Conservation (phyloP, 345 rosid species). For the Euphorbia pulcherrima region DNA sequence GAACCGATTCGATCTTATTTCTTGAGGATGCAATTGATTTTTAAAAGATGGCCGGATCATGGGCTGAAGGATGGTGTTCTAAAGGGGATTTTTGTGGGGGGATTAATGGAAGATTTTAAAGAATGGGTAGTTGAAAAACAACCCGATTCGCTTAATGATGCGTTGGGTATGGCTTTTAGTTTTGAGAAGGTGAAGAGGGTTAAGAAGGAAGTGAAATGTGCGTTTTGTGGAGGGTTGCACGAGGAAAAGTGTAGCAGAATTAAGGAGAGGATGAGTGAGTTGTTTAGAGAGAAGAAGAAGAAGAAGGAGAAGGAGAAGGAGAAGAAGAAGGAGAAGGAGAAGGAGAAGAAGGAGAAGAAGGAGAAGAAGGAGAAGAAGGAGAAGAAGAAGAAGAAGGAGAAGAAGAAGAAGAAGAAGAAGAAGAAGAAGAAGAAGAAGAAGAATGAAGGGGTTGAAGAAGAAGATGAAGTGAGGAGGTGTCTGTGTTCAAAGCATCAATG, state of each 20-base stretch:
- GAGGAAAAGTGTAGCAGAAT: constrained; percentile 23
- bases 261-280: constrained; percentile 26
- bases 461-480: constrained; percentile 24
- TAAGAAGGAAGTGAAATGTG: constrained; percentile 19
- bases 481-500: constrained; percentile 36
- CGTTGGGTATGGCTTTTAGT: constrained; percentile 31
- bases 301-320: background rate
- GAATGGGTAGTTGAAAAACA: constrained; percentile 30
- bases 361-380: constrained; percentile 21
- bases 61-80: constrained; percentile 25
- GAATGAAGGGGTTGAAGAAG: too few species aligned
- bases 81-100: constrained; percentile 31
- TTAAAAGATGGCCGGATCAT: constrained; percentile 30
- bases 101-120: constrained; percentile 23
- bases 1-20: constrained; percentile 39
- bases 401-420: background rate
- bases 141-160: constrained; percentile 29
- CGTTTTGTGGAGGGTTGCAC: constrained; percentile 30
- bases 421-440: constrained; percentile 14
- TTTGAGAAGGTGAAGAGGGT: constrained; percentile 30
- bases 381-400: constrained; percentile 1
- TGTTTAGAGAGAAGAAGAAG: constrained; percentile 21
- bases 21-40: constrained; percentile 35
- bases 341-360: constrained; percentile 7
- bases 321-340: constrained; percentile 10